phyloP scores from a whole-genome alignment of 2,329 filamentous ascomycete species.

The Trichoderma simmonsii region DNA sequence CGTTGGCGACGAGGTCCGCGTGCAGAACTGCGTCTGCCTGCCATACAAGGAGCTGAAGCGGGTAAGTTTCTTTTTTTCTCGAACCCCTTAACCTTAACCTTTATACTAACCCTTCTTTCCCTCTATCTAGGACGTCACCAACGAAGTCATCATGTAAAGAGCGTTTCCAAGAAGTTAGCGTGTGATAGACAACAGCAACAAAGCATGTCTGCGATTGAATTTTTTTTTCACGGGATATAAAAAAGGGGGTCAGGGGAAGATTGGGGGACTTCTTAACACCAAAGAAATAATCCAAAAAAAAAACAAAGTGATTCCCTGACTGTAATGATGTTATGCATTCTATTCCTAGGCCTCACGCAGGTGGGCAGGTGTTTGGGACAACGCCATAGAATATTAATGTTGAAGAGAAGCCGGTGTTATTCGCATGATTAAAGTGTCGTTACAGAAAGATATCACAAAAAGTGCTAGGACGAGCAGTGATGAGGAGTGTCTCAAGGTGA shows the following conservation, averaged over 20 bases:
- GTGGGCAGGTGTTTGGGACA: not conserved
- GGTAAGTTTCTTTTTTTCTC: constrained; percentile 50
- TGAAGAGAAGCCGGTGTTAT: not conserved
- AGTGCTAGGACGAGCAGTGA: not conserved
- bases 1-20: constrained; percentile 88
- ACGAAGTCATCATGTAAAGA: constrained; percentile 86
- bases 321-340: constrained; percentile 1
- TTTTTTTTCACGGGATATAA: not conserved
- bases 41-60: constrained; percentile 98
- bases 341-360: not conserved
- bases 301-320: not conserved
- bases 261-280: not conserved
- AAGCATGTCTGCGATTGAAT: not conserved
- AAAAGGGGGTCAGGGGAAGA: not conserved
- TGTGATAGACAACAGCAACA: not conserved
- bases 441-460: not conserved
- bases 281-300: not conserved
- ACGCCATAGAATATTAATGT: constrained; percentile 1
- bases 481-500: not conserved
- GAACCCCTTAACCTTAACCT: not conserved
- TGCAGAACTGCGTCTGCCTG: constrained; percentile 97
- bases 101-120: constrained; percentile 26
- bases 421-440: fast-evolving
- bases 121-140: constrained; percentile 67
- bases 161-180: not conserved